Evolutionary conservation across 192 early-diverging fungal genomes (phyloP), one percentile per base, ranked within the genome.

Genomic region (Podila epicladia): DNA sequence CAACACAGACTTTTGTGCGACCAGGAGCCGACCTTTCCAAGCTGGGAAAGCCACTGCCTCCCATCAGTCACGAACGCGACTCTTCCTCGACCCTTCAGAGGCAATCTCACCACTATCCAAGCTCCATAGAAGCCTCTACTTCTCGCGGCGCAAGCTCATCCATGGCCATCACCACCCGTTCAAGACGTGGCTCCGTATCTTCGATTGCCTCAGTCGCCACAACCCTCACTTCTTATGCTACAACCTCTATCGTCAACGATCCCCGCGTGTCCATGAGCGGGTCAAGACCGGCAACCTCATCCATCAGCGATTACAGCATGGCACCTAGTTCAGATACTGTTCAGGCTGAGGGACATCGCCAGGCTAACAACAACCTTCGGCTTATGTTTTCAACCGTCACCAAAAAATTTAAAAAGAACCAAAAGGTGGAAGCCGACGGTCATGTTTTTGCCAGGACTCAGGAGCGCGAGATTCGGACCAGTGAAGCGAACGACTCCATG

Each of bases 351-450:
- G 65, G 67, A 1, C 38, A 58, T n/a, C 74, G 74, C 17, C 74
- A 73, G 31, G 82, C 62, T 31, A 83, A 83, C 65, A 68, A 61
- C 57, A 80, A 79, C n/a, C 69, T 86, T 2, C 73, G 74, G 4
- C 75, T 88, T n/a, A 69, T 88, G 65, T 71, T 88, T 17, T 85
- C 83, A 19, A 82, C 87, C 28, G 76, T 88, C 17, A 84, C 85
- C 9, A 86, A 85, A 68, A 88, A 86, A 69, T 76, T 88, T 35
- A 74, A 83, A 29, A 83, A 73, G 64, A 83, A 62, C 24, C 74
- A 83, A 57, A 65, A 60, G 26, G 76, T 79, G 31, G 64, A 72
- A 33, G 45, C 59, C 1, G 76, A 79, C 26, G 65, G 76, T 28
- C 60, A 64, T 13, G 45, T 79, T n/a, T 38, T 72, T 0, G 49